Percentiles rank a stretch among this genome's conserved stretches.
Conservation (phyloP, 169 alveolate genomes). For the Plasmodium ovale region DNA sequence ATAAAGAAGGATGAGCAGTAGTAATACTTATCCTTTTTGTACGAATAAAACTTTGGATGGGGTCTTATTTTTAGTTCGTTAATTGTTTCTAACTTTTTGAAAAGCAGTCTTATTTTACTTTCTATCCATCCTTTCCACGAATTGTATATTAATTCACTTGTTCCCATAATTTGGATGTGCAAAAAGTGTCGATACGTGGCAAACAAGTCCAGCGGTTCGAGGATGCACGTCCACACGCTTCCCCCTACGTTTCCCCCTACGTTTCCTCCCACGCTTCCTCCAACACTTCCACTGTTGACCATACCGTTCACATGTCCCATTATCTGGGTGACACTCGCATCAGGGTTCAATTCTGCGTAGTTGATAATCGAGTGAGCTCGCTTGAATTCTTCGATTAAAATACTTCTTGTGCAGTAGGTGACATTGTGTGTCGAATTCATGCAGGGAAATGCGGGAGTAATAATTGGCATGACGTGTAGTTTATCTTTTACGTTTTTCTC, state of each 20-base stretch:
- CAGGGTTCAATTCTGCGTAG: slow-evolving; percentile 76
- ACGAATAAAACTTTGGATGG: slow-evolving; percentile 79
- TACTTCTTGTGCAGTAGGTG: slow-evolving; percentile 93
- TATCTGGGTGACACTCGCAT: slow-evolving; percentile 4
- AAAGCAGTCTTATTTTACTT: slow-evolving; percentile 86
- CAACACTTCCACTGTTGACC: neutral
- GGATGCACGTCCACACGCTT: slow-evolving; percentile 83
- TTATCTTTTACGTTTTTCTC: slow-evolving; percentile 90
- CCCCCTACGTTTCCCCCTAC: neutral
- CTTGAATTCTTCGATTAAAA: slow-evolving; percentile 93
- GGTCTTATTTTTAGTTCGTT: slow-evolving; percentile 87
- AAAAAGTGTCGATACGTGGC: slow-evolving; percentile 86
- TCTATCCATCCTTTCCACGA: slow-evolving; percentile 91
- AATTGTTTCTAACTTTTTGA: slow-evolving; percentile 86
- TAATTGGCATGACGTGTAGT: slow-evolving; percentile 95
- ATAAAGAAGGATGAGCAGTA: slow-evolving; percentile 63
- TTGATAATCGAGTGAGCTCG: slow-evolving; percentile 81
- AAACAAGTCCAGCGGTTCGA: slow-evolving; percentile 85
- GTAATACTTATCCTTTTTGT: slow-evolving; percentile 36
- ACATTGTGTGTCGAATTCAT: slow-evolving; percentile 98
- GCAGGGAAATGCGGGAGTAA: slow-evolving; percentile 98
- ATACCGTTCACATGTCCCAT: slow-evolving; percentile 24
- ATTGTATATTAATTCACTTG: slow-evolving; percentile 84
- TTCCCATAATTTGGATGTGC: slow-evolving; percentile 86
- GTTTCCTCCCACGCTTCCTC: neutral